Conservation (phyloP, 345 rosid species). For the Conringia planisiliqua region DNA sequence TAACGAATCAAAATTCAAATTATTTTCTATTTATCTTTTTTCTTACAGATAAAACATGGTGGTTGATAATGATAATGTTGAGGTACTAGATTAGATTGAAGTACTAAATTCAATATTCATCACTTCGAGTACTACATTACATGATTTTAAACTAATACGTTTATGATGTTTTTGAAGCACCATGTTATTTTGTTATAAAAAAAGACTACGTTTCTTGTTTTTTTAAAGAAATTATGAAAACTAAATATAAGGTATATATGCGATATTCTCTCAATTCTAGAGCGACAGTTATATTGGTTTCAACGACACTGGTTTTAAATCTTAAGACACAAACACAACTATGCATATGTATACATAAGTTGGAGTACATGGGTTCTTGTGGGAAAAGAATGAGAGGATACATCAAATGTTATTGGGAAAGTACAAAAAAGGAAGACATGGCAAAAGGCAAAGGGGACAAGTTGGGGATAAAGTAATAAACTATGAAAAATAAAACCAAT, state of each 20-base stretch:
- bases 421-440: constrained; percentile 28
- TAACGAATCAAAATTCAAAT: constrained; percentile 11
- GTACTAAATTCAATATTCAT: neutral
- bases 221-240: neutral
- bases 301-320: neutral
- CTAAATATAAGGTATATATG: neutral
- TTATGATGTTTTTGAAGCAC: neutral
- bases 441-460: constrained; percentile 21
- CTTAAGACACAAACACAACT: neutral
- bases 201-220: neutral
- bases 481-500: neutral
- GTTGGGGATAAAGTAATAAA: constrained; percentile 21
- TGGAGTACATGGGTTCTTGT: neutral
- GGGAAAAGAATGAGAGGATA: neutral
- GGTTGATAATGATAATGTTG: neutral
- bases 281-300: neutral
- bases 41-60: neutral
- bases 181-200: neutral
- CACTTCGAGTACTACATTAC: neutral
- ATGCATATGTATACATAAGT: neutral
- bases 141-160: neutral
- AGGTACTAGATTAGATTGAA: neutral
- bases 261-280: neutral
- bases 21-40: neutral
- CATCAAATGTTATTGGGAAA: constrained; percentile 3